Conservation (phyloP, 768 basidiomycete genomes). For the Podaxis sp. region DNA sequence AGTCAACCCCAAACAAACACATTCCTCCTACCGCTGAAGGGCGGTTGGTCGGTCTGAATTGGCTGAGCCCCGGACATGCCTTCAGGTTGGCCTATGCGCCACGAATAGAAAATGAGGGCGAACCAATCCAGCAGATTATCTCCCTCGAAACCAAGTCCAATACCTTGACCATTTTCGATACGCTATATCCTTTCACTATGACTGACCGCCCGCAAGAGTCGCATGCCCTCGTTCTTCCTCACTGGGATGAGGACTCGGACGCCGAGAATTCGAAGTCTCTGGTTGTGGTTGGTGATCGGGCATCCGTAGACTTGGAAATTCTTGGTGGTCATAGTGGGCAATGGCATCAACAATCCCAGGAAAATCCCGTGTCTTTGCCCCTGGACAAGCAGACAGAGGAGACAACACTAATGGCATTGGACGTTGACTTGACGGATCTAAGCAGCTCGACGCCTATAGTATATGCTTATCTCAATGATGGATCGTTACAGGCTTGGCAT, state of each 20-base stretch:
- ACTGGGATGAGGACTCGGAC: slow-evolving; percentile 43
- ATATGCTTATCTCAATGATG: slow-evolving; percentile 77
- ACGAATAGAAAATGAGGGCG: slow-evolving; percentile 21
- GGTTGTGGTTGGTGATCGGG: slow-evolving; percentile 43
- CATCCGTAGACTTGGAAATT: slow-evolving; percentile 47
- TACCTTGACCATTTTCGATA: slow-evolving; percentile 34
- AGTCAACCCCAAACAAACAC: slow-evolving; percentile 52
- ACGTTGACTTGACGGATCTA: slow-evolving; percentile 59
- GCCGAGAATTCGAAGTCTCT: slow-evolving; percentile 39
- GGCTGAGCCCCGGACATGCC: slow-evolving; percentile 67
- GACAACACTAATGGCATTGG: slow-evolving; percentile 63
- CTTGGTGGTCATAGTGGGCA: slow-evolving; percentile 36
- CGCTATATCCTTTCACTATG: slow-evolving; percentile 39
- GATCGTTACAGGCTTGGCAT: slow-evolving; percentile 74
- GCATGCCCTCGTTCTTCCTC: slow-evolving; percentile 36
- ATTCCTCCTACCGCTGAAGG: slow-evolving; percentile 55
- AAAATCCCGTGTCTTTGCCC: slow-evolving; percentile 59
- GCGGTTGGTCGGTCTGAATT: slow-evolving; percentile 53
- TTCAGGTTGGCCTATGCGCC: slow-evolving; percentile 67
- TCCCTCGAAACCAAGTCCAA: slow-evolving; percentile 41
- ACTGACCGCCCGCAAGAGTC: slow-evolving; percentile 38
- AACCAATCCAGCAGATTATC: slow-evolving; percentile 44
- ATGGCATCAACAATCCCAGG: slow-evolving; percentile 51
- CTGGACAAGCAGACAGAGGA: slow-evolving; percentile 69
- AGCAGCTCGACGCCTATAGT: slow-evolving; percentile 51